A percentile compares a stretch with the other conserved stretches of the same genome.
phyloP scores from a whole-genome alignment of 768 basidiomycete genomes.

The Mycena vulgaris region DNA sequence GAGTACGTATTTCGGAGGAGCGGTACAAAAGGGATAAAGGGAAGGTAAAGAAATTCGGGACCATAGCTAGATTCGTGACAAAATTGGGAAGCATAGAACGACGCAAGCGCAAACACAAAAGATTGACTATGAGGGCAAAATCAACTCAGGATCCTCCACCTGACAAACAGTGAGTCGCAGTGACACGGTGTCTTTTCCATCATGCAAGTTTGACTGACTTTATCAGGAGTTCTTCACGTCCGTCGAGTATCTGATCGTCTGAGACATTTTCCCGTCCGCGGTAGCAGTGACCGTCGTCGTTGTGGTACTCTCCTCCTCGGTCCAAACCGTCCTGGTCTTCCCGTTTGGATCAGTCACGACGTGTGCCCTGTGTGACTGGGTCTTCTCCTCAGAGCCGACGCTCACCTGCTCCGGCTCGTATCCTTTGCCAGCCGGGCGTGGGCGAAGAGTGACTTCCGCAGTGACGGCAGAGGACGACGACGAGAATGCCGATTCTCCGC shows the following conservation, averaged over 20 bases:
- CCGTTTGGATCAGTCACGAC: constrained; percentile 2
- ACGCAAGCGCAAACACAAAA: no score
- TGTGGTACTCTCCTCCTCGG: constrained; percentile 3
- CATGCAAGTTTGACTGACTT: background rate
- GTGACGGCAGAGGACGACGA: constrained; percentile 1
- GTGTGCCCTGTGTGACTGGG: constrained; percentile 2
- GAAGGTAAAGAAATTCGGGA: no score
- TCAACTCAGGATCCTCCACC: no score
- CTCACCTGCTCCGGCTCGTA: constrained; percentile 6
- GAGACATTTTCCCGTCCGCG: constrained; percentile 7
- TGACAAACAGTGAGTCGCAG: no score
- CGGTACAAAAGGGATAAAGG: no score
- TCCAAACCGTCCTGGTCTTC: constrained; percentile 2
- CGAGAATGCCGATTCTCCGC: background rate
- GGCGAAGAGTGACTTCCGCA: constrained; percentile 15
- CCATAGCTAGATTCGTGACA: no score
- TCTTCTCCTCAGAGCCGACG: constrained; percentile 9
- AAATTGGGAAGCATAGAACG: no score
- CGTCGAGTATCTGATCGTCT: constrained; percentile 7
- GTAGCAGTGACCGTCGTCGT: constrained; percentile 3
- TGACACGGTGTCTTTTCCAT: no score
- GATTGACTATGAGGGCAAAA: no score
- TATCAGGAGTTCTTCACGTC: constrained; percentile 6
- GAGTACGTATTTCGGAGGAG: no score
- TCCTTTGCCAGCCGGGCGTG: constrained; percentile 7